Percentiles rank a stretch among this genome's conserved stretches.
Evolutionary conservation across 192 early-diverging fungal species (phyloP).

Genomic region (Backusella tarrabulga): DNA sequence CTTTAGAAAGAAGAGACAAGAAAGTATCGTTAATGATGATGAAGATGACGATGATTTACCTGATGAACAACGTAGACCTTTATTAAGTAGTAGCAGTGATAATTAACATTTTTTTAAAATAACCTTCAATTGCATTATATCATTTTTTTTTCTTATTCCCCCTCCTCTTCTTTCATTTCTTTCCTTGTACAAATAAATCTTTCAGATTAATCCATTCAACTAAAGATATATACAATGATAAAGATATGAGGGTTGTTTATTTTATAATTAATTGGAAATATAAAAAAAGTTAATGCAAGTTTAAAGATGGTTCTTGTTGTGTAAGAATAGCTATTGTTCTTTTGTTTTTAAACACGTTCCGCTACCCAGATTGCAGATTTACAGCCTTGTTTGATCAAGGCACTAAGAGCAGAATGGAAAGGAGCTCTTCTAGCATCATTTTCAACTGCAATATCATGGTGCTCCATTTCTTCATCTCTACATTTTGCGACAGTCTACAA

Average conservation of each 20-base stretch:
- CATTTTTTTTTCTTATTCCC: not conserved
- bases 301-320: not conserved
- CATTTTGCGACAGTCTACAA: conserved; percentile 76
- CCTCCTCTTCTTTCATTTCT: not conserved
- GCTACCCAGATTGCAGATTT: conserved; percentile 90
- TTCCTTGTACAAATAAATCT: not conserved
- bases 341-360: conserved; percentile 61
- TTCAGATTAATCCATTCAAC: too few relatives aligned
- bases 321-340: not conserved
- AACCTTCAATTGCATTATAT: not conserved
- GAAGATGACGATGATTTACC: not conserved
- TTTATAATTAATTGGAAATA: too few relatives aligned
- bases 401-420: conserved; percentile 66
- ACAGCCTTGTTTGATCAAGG: conserved; percentile 85
- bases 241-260: too few relatives aligned
- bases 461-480: conserved; percentile 95
- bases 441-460: conserved; percentile 86
- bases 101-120: not conserved
- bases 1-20: conserved; percentile 8
- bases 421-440: conserved; percentile 87
- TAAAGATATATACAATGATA: too few relatives aligned
- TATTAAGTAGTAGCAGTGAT: not conserved
- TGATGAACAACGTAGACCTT: conserved; percentile 7
- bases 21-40: not conserved
- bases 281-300: not conserved